These are phyloP conservation scores for Anisodus acutangulus DNA, from an alignment of 257 asterid genomes.

Conservation along the genomic window DNA sequence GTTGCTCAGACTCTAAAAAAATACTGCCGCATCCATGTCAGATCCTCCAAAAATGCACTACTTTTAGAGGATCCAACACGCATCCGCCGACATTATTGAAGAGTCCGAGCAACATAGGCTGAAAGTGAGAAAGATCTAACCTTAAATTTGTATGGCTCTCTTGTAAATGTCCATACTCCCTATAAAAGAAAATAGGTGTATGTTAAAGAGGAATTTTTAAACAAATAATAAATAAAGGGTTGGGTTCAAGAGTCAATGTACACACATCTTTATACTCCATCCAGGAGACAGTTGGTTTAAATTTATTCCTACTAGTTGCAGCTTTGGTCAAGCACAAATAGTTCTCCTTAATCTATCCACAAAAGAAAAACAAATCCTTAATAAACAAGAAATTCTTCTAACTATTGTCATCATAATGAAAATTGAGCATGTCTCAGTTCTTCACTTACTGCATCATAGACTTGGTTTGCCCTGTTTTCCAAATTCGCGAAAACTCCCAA, in stretches of 20 bases:
- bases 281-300: conserved; percentile 80
- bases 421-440: neutral
- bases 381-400: neutral
- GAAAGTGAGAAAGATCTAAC: conserved; percentile 35
- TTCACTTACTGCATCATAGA: conserved; percentile 65
- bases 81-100: too few relatives aligned
- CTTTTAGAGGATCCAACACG: too few relatives aligned
- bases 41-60: too few relatives aligned
- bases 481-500: conserved; percentile 76
- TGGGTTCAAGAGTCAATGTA: neutral
- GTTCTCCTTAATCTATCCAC: conserved; percentile 14
- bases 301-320: conserved; percentile 56
- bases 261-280: conserved; percentile 65
- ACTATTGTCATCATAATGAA: neutral
- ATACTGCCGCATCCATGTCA: too few relatives aligned
- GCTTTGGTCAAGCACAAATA: conserved; percentile 76
- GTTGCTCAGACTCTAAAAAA: too few relatives aligned
- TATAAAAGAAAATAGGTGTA: conserved; percentile 41
- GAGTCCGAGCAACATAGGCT: too few relatives aligned
- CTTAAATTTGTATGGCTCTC: conserved; percentile 81
- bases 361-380: neutral
- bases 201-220: neutral
- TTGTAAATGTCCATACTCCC: conserved; percentile 89
- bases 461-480: conserved; percentile 83
- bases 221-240: neutral